phyloP scores from a whole-genome alignment of 164 flowering plant genomes.

The Pachysandra terminalis region DNA sequence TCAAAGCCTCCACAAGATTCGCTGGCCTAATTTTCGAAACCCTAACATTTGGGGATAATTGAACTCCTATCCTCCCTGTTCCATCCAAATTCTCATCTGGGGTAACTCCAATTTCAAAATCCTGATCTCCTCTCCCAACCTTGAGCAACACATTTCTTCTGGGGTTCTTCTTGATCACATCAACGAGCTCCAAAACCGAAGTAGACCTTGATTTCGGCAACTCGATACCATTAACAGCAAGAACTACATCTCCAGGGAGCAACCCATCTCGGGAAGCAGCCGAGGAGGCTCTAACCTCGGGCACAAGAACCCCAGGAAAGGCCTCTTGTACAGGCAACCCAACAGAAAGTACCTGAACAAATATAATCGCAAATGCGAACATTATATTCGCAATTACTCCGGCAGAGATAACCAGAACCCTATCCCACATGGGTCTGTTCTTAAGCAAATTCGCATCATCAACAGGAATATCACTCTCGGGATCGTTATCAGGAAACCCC shows the following conservation, averaged over 20 bases:
- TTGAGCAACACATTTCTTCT: conserved; percentile 58
- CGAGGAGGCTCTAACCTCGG: conserved; percentile 72
- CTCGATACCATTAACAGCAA: conserved; percentile 54
- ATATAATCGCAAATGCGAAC: conserved; percentile 77
- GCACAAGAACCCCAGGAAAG: conserved; percentile 88
- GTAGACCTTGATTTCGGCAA: conserved; percentile 50
- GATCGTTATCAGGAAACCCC: conserved; percentile 98
- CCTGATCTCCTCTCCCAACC: conserved; percentile 50
- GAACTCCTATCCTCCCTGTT: conserved; percentile 87
- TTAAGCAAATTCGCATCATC: conserved; percentile 86
- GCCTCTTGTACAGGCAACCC: conserved; percentile 94
- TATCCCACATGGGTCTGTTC: conserved; percentile 82
- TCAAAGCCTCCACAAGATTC: conserved; percentile 50
- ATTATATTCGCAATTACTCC: conserved; percentile 87
- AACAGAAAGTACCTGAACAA: conserved; percentile 70
- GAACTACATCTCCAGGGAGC: conserved; percentile 82
- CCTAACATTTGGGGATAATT: conserved; percentile 75
- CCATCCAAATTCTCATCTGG: conserved; percentile 86
- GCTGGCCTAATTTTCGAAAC: conserved; percentile 48
- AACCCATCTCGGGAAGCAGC: conserved; percentile 89
- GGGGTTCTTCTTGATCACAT: conserved; percentile 68
- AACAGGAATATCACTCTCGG: conserved; percentile 83
- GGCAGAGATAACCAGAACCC: conserved; percentile 84
- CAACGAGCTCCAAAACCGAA: conserved; percentile 68
- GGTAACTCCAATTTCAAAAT: conserved; percentile 55